Percentiles rank a stretch among this genome's conserved stretches.
Conservation (phyloP, 495 filamentous ascomycete species). For the Neurospora sp. region DNA sequence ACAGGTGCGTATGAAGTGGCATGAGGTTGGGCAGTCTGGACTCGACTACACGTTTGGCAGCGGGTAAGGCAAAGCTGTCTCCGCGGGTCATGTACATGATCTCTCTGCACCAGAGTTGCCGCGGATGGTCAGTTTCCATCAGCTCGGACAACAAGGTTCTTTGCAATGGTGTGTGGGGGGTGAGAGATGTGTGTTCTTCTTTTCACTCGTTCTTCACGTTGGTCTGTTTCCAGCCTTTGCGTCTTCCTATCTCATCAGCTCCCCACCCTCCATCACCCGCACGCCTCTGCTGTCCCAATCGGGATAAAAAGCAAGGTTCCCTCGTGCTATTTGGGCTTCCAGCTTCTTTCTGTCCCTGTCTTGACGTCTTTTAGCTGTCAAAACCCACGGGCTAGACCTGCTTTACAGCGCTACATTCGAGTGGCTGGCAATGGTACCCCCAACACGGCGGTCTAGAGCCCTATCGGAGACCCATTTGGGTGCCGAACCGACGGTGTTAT, state of each 20-base stretch:
- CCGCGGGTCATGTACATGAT: background rate
- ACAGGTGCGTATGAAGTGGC: background rate
- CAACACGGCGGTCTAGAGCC: background rate
- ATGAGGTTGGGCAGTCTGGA: background rate
- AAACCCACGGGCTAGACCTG: background rate
- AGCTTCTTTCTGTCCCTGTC: background rate
- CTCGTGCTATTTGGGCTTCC: background rate
- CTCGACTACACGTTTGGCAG: background rate
- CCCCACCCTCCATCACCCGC: background rate
- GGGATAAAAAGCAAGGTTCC: background rate
- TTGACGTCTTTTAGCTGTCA: background rate
- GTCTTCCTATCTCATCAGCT: background rate
- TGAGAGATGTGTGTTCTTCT: background rate
- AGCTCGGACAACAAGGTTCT: background rate
- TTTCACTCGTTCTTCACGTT: background rate
- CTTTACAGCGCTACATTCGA: background rate
- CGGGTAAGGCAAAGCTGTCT: background rate
- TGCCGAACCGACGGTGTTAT: background rate
- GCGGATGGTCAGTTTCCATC: background rate
- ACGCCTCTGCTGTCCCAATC: background rate
- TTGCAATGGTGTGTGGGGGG: background rate
- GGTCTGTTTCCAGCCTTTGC: background rate
- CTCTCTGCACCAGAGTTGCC: background rate
- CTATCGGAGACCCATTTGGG: background rate
- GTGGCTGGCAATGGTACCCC: background rate